Conservation (phyloP, 2,329 filamentous ascomycete genomes). For the Aciculosporium take region DNA sequence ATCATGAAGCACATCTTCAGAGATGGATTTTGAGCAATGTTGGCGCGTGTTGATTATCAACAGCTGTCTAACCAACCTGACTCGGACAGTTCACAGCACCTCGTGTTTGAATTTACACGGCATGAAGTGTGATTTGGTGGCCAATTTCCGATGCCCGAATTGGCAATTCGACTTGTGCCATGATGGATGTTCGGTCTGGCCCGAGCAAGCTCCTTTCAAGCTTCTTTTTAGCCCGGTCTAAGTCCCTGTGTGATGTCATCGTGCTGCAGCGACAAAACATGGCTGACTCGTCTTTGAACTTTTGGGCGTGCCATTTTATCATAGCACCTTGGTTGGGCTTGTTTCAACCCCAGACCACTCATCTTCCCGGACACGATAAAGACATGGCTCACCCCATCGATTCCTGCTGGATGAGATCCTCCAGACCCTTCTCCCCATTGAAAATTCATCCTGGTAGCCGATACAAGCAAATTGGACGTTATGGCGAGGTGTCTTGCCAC, state of each 20-base stretch:
- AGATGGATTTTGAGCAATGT: no score
- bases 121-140: background rate
- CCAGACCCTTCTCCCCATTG: conserved; percentile 58
- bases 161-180: background rate
- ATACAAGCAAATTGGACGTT: conserved; percentile 63
- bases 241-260: conserved; percentile 3
- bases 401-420: conserved; percentile 59
- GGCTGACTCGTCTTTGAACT: background rate
- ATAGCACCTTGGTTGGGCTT: no score
- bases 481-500: conserved; percentile 52
- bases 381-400: conserved; percentile 53
- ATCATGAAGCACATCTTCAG: no score
- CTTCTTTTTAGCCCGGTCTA: no score
- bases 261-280: conserved; percentile 3
- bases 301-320: no score
- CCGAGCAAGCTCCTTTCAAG: background rate
- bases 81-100: background rate
- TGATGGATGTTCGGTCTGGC: background rate
- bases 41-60: background rate
- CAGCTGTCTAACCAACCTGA: background rate
- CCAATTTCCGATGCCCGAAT: background rate
- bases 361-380: conserved; percentile 67
- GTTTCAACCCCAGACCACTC: conserved; percentile 62
- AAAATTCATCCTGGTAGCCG: conserved; percentile 62
- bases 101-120: background rate